A percentile compares a stretch with the other conserved stretches of the same genome.
Evolutionary conservation across 495 filamentous ascomycete genomes (phyloP).

Genomic region (Glutinoglossum americanum): DNA sequence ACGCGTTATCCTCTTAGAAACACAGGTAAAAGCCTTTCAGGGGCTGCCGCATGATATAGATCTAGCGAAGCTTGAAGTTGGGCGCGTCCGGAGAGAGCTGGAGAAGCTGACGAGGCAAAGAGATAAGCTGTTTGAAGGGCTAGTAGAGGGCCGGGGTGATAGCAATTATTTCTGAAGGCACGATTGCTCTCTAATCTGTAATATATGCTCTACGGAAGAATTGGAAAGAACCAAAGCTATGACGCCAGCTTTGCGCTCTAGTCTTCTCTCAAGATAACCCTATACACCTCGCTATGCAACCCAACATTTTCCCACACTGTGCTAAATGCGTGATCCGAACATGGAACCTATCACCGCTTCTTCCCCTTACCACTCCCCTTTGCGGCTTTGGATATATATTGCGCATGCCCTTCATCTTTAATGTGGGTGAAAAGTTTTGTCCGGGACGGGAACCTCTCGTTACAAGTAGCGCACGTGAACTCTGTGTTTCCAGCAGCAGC

Average conservation of each 20-base stretch:
- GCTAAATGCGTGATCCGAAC: background rate
- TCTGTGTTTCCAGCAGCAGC: slow-evolving; percentile 8
- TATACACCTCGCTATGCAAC: background rate
- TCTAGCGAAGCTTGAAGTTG: slow-evolving; percentile 41
- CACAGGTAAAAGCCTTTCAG: slow-evolving; percentile 35
- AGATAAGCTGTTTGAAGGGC: slow-evolving; percentile 45
- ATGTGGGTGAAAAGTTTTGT: slow-evolving; percentile 57
- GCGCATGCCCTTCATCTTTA: slow-evolving; percentile 37
- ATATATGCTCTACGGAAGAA: background rate
- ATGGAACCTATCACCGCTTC: slow-evolving; percentile 10
- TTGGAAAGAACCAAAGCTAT: background rate
- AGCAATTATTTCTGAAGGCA: background rate
- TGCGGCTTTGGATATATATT: slow-evolving; percentile 18
- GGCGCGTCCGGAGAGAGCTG: slow-evolving; percentile 38
- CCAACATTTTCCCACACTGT: background rate
- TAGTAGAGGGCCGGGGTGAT: slow-evolving; percentile 12
- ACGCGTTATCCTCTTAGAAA: slow-evolving; percentile 33
- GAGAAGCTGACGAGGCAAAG: slow-evolving; percentile 31
- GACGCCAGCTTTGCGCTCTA: too few relatives aligned
- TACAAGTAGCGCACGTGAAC: slow-evolving; percentile 38
- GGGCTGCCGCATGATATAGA: slow-evolving; percentile 48
- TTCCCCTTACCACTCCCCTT: slow-evolving; percentile 15
- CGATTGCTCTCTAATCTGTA: background rate
- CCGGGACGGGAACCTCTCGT: slow-evolving; percentile 38
- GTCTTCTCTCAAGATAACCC: background rate